A percentile compares a stretch with the other conserved stretches of the same genome.
phyloP scores from a whole-genome alignment of 2,329 filamentous ascomycete genomes.

The Tolypocladium capitatum region DNA sequence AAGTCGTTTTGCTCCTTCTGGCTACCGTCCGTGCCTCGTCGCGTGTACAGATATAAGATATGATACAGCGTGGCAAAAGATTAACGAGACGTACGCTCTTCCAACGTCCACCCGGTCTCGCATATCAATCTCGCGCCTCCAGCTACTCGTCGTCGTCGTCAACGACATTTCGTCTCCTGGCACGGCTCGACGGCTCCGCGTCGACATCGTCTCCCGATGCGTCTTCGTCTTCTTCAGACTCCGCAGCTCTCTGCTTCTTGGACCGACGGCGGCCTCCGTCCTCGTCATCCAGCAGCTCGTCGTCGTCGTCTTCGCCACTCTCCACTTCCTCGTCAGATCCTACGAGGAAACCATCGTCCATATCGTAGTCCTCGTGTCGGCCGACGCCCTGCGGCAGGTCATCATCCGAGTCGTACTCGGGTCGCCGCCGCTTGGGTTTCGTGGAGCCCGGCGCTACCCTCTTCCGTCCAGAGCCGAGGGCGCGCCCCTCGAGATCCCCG shows the following conservation, averaged over 20 bases:
- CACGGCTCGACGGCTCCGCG: constrained; percentile 24
- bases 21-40: too few species aligned
- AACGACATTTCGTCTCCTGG: constrained; percentile 41
- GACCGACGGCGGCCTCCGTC: constrained; percentile 30
- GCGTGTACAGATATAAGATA: too few species aligned
- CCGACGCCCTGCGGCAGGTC: constrained; percentile 48
- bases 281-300: constrained; percentile 41
- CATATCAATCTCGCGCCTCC: constrained; percentile 1
- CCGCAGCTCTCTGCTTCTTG: constrained; percentile 38
- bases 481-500: constrained; percentile 54
- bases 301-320: constrained; percentile 51
- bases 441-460: constrained; percentile 34
- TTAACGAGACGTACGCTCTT: background rate
- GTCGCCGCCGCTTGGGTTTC: constrained; percentile 39
- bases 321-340: constrained; percentile 56
- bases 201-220: constrained; percentile 41
- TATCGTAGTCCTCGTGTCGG: constrained; percentile 63
- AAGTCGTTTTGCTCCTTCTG: too few species aligned
- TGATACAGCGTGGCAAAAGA: too few species aligned
- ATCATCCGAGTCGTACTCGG: constrained; percentile 67
- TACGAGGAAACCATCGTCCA: constrained; percentile 68
- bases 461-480: constrained; percentile 37
- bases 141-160: constrained; percentile 46
- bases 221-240: constrained; percentile 34
- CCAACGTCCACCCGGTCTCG: background rate